Conservation (phyloP, 1,139 yeast species). For the Hanseniaspora gamundiae region DNA sequence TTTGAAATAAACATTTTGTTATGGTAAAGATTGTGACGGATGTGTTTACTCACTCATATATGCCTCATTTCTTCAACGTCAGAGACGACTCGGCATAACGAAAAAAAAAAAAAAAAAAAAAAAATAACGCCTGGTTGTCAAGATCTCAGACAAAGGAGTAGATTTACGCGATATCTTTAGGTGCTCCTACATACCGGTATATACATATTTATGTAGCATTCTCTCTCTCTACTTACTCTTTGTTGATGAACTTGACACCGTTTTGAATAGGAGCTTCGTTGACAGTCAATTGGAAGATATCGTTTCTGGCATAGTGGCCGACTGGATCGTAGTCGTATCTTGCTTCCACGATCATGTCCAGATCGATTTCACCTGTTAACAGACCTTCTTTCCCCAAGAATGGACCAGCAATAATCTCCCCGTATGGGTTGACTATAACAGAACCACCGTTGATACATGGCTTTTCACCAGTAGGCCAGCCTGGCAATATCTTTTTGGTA, state of each 20-base stretch:
- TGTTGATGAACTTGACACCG: background rate
- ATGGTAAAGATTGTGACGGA: background rate
- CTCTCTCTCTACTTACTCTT: background rate
- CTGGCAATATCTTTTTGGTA: constrained; percentile 10
- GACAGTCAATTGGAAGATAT: constrained; percentile 29
- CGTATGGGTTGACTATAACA: constrained; percentile 29
- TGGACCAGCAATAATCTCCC: constrained; percentile 33
- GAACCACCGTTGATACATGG: constrained; percentile 29
- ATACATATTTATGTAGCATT: constrained; percentile 4
- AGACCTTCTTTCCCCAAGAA: constrained; percentile 28
- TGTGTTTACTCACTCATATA: no score
- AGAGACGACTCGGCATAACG: no score
- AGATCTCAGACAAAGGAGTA: background rate
- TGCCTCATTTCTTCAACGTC: no score
- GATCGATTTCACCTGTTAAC: constrained; percentile 27
- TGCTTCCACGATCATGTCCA: constrained; percentile 25
- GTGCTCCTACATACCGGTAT: no score
- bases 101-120: no score
- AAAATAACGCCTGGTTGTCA: background rate
- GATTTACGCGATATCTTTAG: no score
- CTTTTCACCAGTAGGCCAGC: constrained; percentile 10
- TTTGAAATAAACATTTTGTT: background rate
- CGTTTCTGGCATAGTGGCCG: constrained; percentile 32
- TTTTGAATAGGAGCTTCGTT: constrained; percentile 18
- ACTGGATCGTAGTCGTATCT: constrained; percentile 29